Evolutionary conservation across 2,329 filamentous ascomycete genomes (phyloP).

Genomic region (Biscogniauxia marginata): DNA sequence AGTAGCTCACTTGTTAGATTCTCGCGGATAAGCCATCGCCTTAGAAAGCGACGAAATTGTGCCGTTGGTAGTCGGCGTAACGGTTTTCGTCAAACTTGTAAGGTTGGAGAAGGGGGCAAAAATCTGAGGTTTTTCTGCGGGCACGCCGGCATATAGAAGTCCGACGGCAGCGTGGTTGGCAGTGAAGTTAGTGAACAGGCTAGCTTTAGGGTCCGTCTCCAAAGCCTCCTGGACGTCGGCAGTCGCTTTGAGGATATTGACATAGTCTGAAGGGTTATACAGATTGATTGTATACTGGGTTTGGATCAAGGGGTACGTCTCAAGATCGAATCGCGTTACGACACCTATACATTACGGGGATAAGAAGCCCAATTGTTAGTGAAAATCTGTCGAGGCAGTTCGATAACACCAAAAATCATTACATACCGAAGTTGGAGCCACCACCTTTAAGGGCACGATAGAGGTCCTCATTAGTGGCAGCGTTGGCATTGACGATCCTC

Average conservation of each 20-base stretch:
- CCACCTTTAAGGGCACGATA: conserved; percentile 20
- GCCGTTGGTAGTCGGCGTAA: background rate
- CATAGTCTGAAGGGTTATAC: conserved; percentile 9
- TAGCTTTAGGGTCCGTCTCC: conserved; percentile 10
- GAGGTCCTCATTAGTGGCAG: conserved; percentile 8
- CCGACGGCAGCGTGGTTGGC: conserved; percentile 4
- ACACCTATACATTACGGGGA: too few relatives aligned
- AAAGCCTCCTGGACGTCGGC: conserved; percentile 4
- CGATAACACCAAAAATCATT: background rate
- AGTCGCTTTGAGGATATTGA: conserved; percentile 9
- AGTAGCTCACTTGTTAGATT: background rate
- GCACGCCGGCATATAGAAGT: conserved; percentile 6
- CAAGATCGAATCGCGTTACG: conserved; percentile 10
- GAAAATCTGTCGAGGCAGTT: background rate
- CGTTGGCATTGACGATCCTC: conserved; percentile 16
- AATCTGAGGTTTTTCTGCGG: background rate
- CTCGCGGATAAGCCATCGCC: background rate
- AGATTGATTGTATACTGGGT: conserved; percentile 8
- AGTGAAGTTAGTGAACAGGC: conserved; percentile 10
- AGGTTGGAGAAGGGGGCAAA: conserved; percentile 11
- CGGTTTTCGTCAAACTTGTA: background rate
- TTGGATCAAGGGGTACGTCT: conserved; percentile 11
- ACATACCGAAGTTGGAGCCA: conserved; percentile 16
- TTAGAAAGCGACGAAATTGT: background rate
- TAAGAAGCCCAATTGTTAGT: background rate